Conservation (phyloP, 805 yeast genomes). For the Pichia pseudocactophila region DNA sequence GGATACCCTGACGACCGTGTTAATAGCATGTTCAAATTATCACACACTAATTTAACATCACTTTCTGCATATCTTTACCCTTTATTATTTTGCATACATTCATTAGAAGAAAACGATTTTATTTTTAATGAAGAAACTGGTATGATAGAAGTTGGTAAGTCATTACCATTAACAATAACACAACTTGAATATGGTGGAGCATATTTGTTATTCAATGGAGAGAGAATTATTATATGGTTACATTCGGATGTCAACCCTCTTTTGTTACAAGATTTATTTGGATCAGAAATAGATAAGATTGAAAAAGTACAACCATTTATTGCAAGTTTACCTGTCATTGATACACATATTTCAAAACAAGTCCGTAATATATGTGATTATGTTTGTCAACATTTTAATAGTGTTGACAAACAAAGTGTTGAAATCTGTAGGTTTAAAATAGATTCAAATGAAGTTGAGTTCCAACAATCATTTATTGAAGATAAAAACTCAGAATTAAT, state of each 20-base stretch:
- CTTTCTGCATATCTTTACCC: constrained; percentile 71
- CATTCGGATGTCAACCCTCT: constrained; percentile 60
- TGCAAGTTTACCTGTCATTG: constrained; percentile 60
- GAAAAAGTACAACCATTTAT: constrained; percentile 38
- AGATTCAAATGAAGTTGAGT: constrained; percentile 50
- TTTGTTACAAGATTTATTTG: constrained; percentile 68
- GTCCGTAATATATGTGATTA: constrained; percentile 54
- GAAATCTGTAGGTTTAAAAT: constrained; percentile 56
- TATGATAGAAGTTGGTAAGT: constrained; percentile 40
- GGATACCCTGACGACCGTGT: constrained; percentile 58
- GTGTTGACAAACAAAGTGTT: constrained; percentile 36
- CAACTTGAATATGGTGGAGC: constrained; percentile 59
- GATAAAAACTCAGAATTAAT: constrained; percentile 52
- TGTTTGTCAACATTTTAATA: constrained; percentile 35
- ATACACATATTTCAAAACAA: constrained; percentile 60
- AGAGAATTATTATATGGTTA: constrained; percentile 50
- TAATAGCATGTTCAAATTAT: constrained; percentile 41
- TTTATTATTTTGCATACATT: constrained; percentile 64
- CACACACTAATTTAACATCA: constrained; percentile 44
- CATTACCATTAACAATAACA: constrained; percentile 35
- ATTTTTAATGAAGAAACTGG: constrained; percentile 34
- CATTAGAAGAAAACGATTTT: constrained; percentile 50
- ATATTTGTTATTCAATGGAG: constrained; percentile 68
- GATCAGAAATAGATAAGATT: constrained; percentile 37
- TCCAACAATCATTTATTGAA: constrained; percentile 60